These are phyloP conservation scores for Vitis hybrid DNA, from an alignment of 177 flowering plant genomes.

Conservation along the genomic window DNA sequence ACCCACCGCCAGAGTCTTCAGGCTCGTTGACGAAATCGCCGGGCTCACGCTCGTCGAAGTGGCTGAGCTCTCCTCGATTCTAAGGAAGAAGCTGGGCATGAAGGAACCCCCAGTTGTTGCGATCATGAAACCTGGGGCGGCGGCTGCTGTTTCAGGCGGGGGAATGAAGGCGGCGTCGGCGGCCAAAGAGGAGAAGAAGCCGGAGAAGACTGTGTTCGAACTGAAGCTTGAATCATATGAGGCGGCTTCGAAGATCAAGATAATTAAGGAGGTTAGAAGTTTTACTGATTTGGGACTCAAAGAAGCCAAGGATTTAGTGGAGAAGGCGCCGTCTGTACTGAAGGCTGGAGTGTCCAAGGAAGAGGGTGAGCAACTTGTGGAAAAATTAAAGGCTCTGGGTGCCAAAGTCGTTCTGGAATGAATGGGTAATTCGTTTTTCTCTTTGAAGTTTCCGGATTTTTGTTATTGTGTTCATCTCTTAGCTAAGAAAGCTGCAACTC, in stretches of 20 bases:
- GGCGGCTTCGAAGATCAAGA: constrained; percentile 52
- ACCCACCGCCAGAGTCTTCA: constrained; percentile 59
- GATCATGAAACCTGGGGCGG: constrained; percentile 56
- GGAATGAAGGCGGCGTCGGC: constrained; percentile 28
- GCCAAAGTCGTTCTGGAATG: constrained; percentile 62
- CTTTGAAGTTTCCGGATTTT: too few relatives aligned
- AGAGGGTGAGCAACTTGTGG: constrained; percentile 55
- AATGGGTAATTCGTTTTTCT: constrained; percentile 5
- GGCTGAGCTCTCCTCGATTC: constrained; percentile 37
- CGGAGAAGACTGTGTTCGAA: constrained; percentile 64
- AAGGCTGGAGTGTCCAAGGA: constrained; percentile 61
- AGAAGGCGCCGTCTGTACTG: constrained; percentile 52
- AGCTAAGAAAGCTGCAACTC: too few relatives aligned
- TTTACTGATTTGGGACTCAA: constrained; percentile 66
- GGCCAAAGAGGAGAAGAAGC: constrained; percentile 54
- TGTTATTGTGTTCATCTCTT: neutral
- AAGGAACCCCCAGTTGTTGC: constrained; percentile 42
- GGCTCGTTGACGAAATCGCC: constrained; percentile 65
- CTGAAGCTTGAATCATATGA: constrained; percentile 55
- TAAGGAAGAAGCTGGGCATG: constrained; percentile 58
- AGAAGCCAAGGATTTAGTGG: constrained; percentile 70
- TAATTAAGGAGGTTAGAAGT: constrained; percentile 59
- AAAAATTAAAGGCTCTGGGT: constrained; percentile 61
- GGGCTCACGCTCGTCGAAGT: constrained; percentile 48
- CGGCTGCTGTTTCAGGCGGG: constrained; percentile 39